Percentiles rank a stretch among this genome's conserved stretches.
Evolutionary conservation across 495 filamentous ascomycete genomes (phyloP).

Genomic region (Aspergillus cristatus): DNA sequence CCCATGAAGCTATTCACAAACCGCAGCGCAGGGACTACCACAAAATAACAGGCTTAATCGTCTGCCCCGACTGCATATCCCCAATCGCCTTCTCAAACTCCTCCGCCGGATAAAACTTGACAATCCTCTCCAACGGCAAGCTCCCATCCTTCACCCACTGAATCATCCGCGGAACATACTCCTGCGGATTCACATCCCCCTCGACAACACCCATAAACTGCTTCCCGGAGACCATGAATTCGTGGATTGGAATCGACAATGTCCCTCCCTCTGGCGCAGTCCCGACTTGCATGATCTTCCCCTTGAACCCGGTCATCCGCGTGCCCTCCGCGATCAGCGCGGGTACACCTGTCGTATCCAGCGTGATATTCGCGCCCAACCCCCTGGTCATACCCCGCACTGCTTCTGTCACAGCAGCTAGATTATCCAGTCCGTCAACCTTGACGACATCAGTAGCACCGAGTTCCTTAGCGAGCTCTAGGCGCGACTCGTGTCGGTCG

Average conservation of each 20-base stretch:
- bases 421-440: not conserved
- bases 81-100: conserved; percentile 7
- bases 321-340: conserved; percentile 19
- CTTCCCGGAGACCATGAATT: conserved; percentile 13
- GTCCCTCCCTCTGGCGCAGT: conserved; percentile 5
- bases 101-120: conserved; percentile 7
- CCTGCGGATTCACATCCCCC: conserved; percentile 9
- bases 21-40: too few relatives aligned
- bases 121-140: conserved; percentile 16
- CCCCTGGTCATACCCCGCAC: conserved; percentile 5
- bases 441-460: conserved; percentile 30
- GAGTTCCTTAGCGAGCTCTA: conserved; percentile 26
- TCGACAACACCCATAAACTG: conserved; percentile 11
- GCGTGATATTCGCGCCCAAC: conserved; percentile 16
- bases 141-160: conserved; percentile 17
- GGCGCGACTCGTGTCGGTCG: conserved; percentile 21
- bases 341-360: conserved; percentile 27
- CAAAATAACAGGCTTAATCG: conserved; percentile 11
- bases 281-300: conserved; percentile 7
- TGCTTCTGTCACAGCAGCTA: conserved; percentile 1
- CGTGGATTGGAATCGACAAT: conserved; percentile 8
- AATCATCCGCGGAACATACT: conserved; percentile 25
- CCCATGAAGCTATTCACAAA: too few relatives aligned
- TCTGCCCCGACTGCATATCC: conserved; percentile 7
- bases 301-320: conserved; percentile 10